phyloP scores from a whole-genome alignment of 2,329 filamentous ascomycete genomes.

The Epichloe elymi region DNA sequence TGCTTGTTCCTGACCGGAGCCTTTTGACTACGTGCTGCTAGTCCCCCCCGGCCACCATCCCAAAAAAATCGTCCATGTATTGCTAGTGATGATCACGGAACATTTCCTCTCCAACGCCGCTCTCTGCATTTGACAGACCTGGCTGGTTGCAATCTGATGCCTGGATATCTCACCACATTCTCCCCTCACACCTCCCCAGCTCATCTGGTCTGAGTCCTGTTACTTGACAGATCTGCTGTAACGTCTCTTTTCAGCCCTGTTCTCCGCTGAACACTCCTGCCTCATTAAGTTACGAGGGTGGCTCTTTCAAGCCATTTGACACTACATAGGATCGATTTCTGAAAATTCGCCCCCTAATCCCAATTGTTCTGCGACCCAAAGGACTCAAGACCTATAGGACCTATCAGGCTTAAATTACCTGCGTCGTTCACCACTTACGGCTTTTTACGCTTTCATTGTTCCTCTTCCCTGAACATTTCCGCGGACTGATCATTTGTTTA shows the following conservation, averaged over 20 bases:
- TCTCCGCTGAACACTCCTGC: background rate
- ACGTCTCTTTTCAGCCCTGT: background rate
- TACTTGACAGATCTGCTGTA: background rate
- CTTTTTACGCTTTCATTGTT: too few relatives aligned
- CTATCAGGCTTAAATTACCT: too few relatives aligned
- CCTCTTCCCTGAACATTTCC: too few relatives aligned
- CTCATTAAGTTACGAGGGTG: background rate
- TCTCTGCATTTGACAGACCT: background rate
- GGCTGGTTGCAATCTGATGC: background rate
- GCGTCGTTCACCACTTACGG: too few relatives aligned
- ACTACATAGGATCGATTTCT: background rate
- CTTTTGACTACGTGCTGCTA: constrained; percentile 1
- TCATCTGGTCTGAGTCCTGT: background rate
- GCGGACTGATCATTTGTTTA: too few relatives aligned
- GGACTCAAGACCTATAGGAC: background rate
- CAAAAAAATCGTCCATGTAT: background rate
- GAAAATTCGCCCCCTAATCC: background rate
- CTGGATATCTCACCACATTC: background rate
- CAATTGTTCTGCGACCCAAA: background rate
- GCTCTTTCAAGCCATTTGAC: background rate
- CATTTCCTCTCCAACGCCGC: background rate
- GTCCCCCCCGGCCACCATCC: background rate
- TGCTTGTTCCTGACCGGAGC: background rate
- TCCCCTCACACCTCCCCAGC: background rate
- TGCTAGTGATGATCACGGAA: background rate